Evolutionary conservation across 495 filamentous ascomycete genomes (phyloP).

Genomic region (Astrothelium macrocarpum): DNA sequence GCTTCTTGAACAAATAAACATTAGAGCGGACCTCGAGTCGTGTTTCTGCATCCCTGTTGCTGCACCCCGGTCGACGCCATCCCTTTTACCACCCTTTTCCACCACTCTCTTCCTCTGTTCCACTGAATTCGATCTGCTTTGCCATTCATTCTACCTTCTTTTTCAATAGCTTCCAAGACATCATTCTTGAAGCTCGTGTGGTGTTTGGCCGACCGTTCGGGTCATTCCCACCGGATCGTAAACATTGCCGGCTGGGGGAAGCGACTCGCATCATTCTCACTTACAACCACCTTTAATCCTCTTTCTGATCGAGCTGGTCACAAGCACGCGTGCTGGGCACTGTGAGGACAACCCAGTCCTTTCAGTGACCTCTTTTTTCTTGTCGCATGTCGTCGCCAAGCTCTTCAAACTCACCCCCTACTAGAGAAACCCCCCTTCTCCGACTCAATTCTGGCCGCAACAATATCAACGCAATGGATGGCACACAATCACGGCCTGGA

Average conservation of each 20-base stretch:
- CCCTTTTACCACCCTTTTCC: slow-evolving; percentile 10
- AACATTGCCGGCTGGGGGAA: background rate
- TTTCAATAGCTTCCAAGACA: background rate
- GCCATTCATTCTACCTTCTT: background rate
- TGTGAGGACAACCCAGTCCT: background rate
- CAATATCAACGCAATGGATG: slow-evolving; percentile 35
- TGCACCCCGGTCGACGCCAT: background rate
- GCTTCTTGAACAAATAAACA: background rate
- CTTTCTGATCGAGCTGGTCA: background rate
- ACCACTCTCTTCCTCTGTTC: background rate
- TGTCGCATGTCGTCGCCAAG: slow-evolving; percentile 16
- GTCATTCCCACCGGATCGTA: background rate
- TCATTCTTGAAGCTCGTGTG: background rate
- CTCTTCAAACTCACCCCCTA: slow-evolving; percentile 24
- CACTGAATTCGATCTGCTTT: background rate
- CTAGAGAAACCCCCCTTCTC: slow-evolving; percentile 43
- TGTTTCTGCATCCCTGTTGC: slow-evolving; percentile 3
- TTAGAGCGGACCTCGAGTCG: background rate
- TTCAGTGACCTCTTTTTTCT: background rate
- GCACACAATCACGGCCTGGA: slow-evolving; percentile 27
- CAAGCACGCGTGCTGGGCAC: background rate
- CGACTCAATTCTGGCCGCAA: slow-evolving; percentile 50
- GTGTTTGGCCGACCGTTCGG: background rate
- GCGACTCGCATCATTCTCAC: background rate
- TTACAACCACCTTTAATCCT: background rate